Percentiles rank a stretch among this genome's conserved stretches.
Conservation (phyloP, 805 yeast species). For the Teunomyces atbi region DNA sequence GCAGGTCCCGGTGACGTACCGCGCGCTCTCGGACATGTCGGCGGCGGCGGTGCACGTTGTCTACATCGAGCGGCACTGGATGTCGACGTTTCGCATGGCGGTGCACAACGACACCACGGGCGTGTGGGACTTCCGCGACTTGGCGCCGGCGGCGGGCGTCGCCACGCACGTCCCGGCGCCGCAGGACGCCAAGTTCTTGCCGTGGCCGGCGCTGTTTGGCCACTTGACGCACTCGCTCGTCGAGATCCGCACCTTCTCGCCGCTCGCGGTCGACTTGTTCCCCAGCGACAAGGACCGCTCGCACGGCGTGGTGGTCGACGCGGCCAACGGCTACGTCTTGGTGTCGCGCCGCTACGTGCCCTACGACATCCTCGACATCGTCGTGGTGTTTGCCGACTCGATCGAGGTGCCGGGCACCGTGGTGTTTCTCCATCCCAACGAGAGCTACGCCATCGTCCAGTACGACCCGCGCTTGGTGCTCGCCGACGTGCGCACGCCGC, state of each 20-base stretch:
- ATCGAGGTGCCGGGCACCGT: constrained; percentile 77
- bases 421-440: constrained; percentile 81
- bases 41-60: constrained; percentile 65
- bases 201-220: constrained; percentile 63
- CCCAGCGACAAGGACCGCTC: constrained; percentile 60
- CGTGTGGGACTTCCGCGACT: constrained; percentile 51
- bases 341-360: constrained; percentile 79
- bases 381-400: constrained; percentile 81
- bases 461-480: constrained; percentile 74
- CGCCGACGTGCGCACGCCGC: constrained; percentile 72
- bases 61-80: constrained; percentile 85
- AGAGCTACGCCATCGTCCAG: constrained; percentile 78
- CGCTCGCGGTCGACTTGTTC: constrained; percentile 74
- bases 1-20: constrained; percentile 66
- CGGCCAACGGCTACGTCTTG: constrained; percentile 73
- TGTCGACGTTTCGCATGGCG: constrained; percentile 66
- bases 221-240: constrained; percentile 68
- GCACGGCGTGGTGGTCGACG: constrained; percentile 80
- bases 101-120: constrained; percentile 56
- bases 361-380: constrained; percentile 75
- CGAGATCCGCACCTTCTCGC: constrained; percentile 60
- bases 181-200: constrained; percentile 66
- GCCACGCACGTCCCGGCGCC: constrained; percentile 51
- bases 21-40: constrained; percentile 80
- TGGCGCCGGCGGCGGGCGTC: too few relatives aligned